Conservation (phyloP, 805 yeast species). For the Cyberlindnera samutprakarnensis region DNA sequence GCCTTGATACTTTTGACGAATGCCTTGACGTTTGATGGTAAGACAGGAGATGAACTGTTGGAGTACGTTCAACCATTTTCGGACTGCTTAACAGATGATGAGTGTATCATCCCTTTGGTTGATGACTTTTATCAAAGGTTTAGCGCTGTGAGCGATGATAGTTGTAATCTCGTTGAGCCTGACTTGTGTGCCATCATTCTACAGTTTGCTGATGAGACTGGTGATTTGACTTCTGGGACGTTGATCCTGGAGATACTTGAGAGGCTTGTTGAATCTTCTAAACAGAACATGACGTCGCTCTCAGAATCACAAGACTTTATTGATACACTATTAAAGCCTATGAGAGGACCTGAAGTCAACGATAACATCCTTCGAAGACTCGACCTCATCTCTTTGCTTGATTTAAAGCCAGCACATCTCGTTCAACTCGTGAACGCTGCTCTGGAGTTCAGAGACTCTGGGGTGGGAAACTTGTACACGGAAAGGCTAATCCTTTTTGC, state of each 20-base stretch:
- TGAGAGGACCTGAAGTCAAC: no score
- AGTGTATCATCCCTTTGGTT: neutral
- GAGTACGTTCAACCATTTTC: no score
- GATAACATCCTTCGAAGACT: neutral
- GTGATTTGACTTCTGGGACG: no score
- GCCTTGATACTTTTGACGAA: neutral
- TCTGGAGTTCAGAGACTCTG: no score
- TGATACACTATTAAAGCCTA: no score
- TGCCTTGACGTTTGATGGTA: neutral
- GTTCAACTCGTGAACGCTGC: no score
- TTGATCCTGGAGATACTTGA: neutral
- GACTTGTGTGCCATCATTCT: neutral
- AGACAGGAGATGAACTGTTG: neutral
- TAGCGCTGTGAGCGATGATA: neutral
- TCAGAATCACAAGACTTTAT: neutral
- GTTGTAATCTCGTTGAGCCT: neutral
- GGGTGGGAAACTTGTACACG: no score
- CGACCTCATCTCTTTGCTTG: constrained; percentile 1
- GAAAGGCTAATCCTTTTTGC: no score
- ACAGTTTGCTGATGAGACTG: neutral
- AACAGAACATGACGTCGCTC: neutral
- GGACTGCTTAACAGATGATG: no score
- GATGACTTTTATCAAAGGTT: neutral
- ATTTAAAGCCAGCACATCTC: constrained; percentile 5
- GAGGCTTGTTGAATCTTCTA: neutral